Conservation (phyloP, 768 basidiomycete species). For the Lentinula aciculospora region DNA sequence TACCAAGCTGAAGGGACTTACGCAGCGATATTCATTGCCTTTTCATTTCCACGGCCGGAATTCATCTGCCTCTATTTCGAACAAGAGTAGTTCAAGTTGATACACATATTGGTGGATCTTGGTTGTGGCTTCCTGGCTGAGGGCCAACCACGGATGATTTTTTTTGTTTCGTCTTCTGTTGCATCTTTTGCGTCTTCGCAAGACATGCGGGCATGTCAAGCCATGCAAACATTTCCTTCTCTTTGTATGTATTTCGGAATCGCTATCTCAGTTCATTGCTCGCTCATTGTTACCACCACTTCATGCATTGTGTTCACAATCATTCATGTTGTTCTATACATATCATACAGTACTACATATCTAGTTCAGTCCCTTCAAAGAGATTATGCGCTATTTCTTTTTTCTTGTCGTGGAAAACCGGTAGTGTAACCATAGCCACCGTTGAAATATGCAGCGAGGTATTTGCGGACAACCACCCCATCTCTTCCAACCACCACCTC, state of each 20-base stretch:
- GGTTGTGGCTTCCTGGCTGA: background rate
- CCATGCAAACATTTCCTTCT: background rate
- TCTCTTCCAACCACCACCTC: too few species aligned
- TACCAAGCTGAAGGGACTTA: background rate
- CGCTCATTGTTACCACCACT: background rate
- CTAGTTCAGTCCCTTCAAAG: too few species aligned
- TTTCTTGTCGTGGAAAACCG: too few species aligned
- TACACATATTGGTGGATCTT: too few species aligned
- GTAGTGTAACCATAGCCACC: too few species aligned
- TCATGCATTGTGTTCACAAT: too few species aligned
- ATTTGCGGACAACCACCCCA: too few species aligned
- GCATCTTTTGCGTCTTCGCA: background rate
- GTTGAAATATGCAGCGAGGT: too few species aligned
- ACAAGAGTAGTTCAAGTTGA: background rate
- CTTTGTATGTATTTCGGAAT: background rate
- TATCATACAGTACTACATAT: background rate
- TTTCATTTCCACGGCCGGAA: background rate
- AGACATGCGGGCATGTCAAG: background rate
- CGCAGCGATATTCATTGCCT: slow-evolving; percentile 3
- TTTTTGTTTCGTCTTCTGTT: background rate
- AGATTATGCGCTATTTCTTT: too few species aligned
- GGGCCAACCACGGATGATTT: too few species aligned
- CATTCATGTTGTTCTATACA: too few species aligned
- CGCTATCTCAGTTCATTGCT: background rate
- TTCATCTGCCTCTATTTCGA: background rate